Base-by-base conservation (phyloP, 2,329 filamentous ascomycete species). In the Colletotrichum sojae region DNA sequence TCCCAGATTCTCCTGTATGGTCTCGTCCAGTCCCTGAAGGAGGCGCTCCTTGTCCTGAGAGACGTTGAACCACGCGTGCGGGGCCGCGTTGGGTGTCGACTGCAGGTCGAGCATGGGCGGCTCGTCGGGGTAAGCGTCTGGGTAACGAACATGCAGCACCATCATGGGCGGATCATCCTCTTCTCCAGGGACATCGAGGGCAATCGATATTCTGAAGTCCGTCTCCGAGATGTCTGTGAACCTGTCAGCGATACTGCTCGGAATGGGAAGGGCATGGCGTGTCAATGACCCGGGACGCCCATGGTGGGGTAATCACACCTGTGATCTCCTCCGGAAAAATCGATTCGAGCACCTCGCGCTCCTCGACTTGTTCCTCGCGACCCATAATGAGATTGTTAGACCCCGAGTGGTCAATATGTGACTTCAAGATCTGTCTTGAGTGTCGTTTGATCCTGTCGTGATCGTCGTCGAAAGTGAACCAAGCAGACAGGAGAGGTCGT, bases 241-340 rank as follows among this genome's bases (percentile, higher is more conserved):
- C 57, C 45, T 16, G 53, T 71, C 39, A 71, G 65, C 51, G 53
- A 57, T 27, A 25, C 36, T 16, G 60, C 48, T 25, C 9, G 27
- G 22, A 49, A 27, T 51, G 60, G 43, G 39, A 49, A 43, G 16
- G 46, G 15, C 31, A 36, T 22, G 40, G 22, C 52, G 16, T 63
- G 55, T 36, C 31, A 36, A 36, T 36, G 31, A 36, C 6, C 31
- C 31, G 9, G 54, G 39, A 36, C 36, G 31, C 27, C 36, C 27
- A 36, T 71, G 69, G 71, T 58, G 71, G 71, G 71, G 71, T 62
- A 62, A 53, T 72, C 80, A 55, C 77, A 95, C 94, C 92, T 88
- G 91, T 95, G 75, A 99, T 97, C 83, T 99, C 96, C 70, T 99
- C 95, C 1, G 96, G 94, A 75, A 98, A 99, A 78, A 99, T 99